phyloP scores from a whole-genome alignment of 495 filamentous ascomycete genomes.

The Xylaria intraflava region DNA sequence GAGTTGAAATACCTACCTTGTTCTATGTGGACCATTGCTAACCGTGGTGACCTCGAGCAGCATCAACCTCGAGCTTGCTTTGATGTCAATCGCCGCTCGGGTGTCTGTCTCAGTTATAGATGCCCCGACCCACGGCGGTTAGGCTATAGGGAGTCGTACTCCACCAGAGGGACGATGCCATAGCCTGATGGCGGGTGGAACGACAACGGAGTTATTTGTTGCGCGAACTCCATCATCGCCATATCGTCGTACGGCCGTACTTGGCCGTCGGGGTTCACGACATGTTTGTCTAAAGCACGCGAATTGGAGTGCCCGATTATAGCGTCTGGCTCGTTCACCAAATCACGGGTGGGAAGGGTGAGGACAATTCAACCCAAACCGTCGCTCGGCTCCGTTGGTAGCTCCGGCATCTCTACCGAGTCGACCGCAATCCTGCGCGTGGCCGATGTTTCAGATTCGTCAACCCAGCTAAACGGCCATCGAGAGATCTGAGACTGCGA shows the following conservation, averaged over 20 bases:
- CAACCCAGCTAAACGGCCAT: no score
- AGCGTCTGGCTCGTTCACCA: no score
- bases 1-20: slow-evolving; percentile 21
- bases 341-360: no score
- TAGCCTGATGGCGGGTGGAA: slow-evolving; percentile 43
- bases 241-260: slow-evolving; percentile 44
- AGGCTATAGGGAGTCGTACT: slow-evolving; percentile 53
- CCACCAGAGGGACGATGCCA: slow-evolving; percentile 39
- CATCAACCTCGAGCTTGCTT: slow-evolving; percentile 57
- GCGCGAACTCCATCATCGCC: slow-evolving; percentile 38
- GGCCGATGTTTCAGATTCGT: no score
- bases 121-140: slow-evolving; percentile 50
- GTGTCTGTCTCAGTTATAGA: slow-evolving; percentile 59
- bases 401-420: no score
- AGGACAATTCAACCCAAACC: no score
- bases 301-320: slow-evolving; percentile 44
- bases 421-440: no score
- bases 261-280: slow-evolving; percentile 58
- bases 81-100: slow-evolving; percentile 60
- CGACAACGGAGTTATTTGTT: slow-evolving; percentile 27
- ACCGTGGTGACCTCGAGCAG: slow-evolving; percentile 50
- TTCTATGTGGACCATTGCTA: slow-evolving; percentile 36
- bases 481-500: no score
- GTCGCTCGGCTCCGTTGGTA: no score
- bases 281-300: slow-evolving; percentile 45